phyloP scores from a whole-genome alignment of 371 early-diverging fungal genomes.

The Syncephalastrum monosporum region DNA sequence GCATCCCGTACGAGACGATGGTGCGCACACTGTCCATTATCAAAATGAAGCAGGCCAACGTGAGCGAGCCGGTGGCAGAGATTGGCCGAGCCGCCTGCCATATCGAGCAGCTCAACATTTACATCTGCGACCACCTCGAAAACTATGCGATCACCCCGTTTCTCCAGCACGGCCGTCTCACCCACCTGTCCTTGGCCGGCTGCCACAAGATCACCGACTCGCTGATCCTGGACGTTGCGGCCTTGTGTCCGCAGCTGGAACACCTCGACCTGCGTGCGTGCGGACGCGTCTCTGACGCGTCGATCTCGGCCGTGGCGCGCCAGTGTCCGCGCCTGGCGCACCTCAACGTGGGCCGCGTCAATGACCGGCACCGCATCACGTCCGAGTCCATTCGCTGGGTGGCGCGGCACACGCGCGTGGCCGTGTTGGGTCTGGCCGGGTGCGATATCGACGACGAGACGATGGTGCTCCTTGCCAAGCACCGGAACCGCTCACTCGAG shows the following conservation, averaged over 20 bases:
- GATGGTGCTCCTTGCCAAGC: slow-evolving; percentile 43
- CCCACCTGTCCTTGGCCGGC: slow-evolving; percentile 53
- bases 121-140: slow-evolving; percentile 38
- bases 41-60: slow-evolving; percentile 34
- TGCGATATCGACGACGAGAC: slow-evolving; percentile 58
- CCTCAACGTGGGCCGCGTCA: slow-evolving; percentile 57
- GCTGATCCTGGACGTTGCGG: slow-evolving; percentile 41
- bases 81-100: slow-evolving; percentile 25
- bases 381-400: slow-evolving; percentile 46
- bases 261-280: slow-evolving; percentile 61
- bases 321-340: slow-evolving; percentile 50
- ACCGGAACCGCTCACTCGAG: slow-evolving; percentile 40
- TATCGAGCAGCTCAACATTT: slow-evolving; percentile 34
- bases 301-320: slow-evolving; percentile 45
- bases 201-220: slow-evolving; percentile 53
- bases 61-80: slow-evolving; percentile 29
- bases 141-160: slow-evolving; percentile 28
- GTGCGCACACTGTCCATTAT: slow-evolving; percentile 35
- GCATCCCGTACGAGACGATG: neutral
- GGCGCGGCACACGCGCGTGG: slow-evolving; percentile 46
- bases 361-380: slow-evolving; percentile 49
- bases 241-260: slow-evolving; percentile 38
- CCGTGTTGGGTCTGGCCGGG: slow-evolving; percentile 57
- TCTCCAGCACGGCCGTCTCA: slow-evolving; percentile 24
- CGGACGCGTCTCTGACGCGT: slow-evolving; percentile 51